These are phyloP conservation scores for Neocatenulostroma microsporum DNA, from an alignment of 2,329 filamentous ascomycete species.

Conservation along the genomic window DNA sequence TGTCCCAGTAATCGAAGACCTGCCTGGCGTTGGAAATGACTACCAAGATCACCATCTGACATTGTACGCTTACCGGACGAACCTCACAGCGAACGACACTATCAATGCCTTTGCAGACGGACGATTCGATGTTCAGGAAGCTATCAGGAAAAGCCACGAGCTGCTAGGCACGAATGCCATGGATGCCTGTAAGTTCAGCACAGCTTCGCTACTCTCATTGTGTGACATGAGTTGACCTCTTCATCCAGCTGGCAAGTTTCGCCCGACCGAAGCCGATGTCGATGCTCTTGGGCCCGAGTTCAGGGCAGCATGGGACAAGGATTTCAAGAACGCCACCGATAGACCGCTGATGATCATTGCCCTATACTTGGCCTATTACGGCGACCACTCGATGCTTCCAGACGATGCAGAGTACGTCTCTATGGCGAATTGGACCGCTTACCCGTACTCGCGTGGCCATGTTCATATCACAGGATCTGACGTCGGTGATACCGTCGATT, in stretches of 20 bases:
- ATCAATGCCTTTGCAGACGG: conserved; percentile 48
- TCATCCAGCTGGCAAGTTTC: conserved; percentile 43
- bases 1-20: conserved; percentile 39
- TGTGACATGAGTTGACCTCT: neutral
- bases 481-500: conserved; percentile 43
- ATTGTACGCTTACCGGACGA: conserved; percentile 46
- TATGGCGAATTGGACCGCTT: conserved; percentile 47
- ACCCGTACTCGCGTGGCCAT: conserved; percentile 54
- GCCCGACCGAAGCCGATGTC: conserved; percentile 48
- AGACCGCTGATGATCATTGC: conserved; percentile 44
- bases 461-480: conserved; percentile 51
- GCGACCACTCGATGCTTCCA: conserved; percentile 26
- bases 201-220: neutral
- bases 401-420: conserved; percentile 46
- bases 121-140: conserved; percentile 38
- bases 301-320: conserved; percentile 46
- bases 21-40: conserved; percentile 47
- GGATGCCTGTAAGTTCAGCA: conserved; percentile 35
- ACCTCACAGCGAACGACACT: conserved; percentile 41
- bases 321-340: conserved; percentile 43
- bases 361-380: conserved; percentile 27
- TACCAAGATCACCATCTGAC: conserved; percentile 52
- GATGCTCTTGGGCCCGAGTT: conserved; percentile 47
- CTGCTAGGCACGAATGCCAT: conserved; percentile 52
- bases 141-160: conserved; percentile 42